Conservation (phyloP, 805 yeast genomes). For the Kodamaea sagamina region DNA sequence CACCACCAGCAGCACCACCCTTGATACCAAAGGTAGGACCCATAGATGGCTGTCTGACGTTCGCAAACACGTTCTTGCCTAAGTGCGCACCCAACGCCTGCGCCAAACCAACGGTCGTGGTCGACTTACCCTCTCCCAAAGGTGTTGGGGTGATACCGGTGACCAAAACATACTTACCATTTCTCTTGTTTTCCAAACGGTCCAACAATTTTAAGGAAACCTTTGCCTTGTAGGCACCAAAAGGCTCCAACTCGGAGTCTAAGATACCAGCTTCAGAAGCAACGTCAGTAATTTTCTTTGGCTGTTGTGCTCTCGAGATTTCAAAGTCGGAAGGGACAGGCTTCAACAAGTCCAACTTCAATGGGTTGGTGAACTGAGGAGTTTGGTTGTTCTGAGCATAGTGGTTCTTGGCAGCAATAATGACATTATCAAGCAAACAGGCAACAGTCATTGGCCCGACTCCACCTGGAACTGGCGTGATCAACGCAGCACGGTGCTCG, state of each 20-base stretch:
- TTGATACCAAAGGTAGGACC: conserved; percentile 88
- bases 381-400: conserved; percentile 42
- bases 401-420: conserved; percentile 63
- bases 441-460: conserved; percentile 94
- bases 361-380: conserved; percentile 52
- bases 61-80: conserved; percentile 68
- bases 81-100: conserved; percentile 81
- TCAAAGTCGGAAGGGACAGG: conserved; percentile 85
- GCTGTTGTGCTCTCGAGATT: conserved; percentile 73
- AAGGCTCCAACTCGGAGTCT: conserved; percentile 70
- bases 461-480: conserved; percentile 92
- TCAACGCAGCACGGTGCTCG: conserved; percentile 53
- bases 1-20: conserved; percentile 93
- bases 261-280: conserved; percentile 70
- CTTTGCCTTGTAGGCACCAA: conserved; percentile 76
- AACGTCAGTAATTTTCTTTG: conserved; percentile 66
- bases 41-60: conserved; percentile 86
- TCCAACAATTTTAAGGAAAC: conserved; percentile 64
- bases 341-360: conserved; percentile 52
- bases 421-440: conserved; percentile 71
- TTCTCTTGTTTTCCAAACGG: conserved; percentile 57
- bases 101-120: conserved; percentile 80
- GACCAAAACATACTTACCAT: conserved; percentile 74
- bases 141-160: conserved; percentile 89
- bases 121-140: conserved; percentile 82